Base-by-base conservation (phyloP, 441 rosid species). In the Caryocar brasiliense region DNA sequence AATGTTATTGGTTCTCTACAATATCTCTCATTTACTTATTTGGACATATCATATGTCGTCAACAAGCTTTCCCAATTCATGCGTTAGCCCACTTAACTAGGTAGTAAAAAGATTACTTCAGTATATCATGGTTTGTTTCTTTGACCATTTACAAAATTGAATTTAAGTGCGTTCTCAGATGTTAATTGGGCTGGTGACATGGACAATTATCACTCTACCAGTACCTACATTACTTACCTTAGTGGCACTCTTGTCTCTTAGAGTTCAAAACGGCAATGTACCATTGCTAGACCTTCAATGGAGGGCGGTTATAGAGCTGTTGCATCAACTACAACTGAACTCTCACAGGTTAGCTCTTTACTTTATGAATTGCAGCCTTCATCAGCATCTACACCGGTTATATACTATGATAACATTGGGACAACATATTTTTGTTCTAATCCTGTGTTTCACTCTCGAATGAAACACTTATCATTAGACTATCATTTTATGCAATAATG, bases 331-430 rank as follows among this genome's bases (percentile, higher is more conserved):
- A 0, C 19, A 1, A 10, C 2, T 9, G 18, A 60, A 17, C 1
- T 54, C 3, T 0, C 0, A 0, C 38, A 29, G 40, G 0, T 53
- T 0, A 4, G 6, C 0, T 19, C 22, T 0, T 6, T 57, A 0
- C 4, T 50, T 0, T 0, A 0, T 0, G 6, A 44, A 7, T 18
- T 37, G 0, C 0, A 6, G 0, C 1, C 7, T 0, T 0, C n/a
- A 0, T 0, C 23, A 1, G 0, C 5, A 2, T 8, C 10, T 1
- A 11, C 11, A 7, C 29, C 21, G 0, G 1, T 54, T 0, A 3
- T 51, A 0, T 25, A 9, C 1, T 56, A 44, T 40, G 53, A 61
- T 9, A 61, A 61, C 18, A 7, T 28, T 2, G 28, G 33, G 0
- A 43, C 23, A 1, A 24, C n/a, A 1, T 21, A 5, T 3, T 5